A percentile compares a stretch with the other conserved stretches of the same genome.
phyloP scores from a whole-genome alignment of 176 grass and related monocot species.

The Lolium perenne region DNA sequence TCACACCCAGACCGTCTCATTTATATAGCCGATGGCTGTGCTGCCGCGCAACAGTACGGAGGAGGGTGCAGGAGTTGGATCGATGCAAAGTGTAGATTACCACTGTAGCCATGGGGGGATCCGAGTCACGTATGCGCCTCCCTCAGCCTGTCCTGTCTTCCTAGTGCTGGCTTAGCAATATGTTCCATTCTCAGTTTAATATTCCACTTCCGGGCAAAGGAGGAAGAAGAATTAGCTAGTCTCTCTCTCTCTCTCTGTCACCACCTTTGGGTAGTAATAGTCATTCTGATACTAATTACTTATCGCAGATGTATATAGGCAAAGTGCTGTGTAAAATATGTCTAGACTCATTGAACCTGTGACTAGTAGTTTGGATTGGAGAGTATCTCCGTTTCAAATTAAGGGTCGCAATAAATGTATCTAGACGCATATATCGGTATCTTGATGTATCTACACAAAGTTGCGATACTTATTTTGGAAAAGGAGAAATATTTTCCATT shows the following conservation, averaged over 20 bases:
- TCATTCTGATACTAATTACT: too few relatives aligned
- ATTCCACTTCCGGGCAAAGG: conserved; percentile 57
- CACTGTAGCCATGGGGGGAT: conserved; percentile 48
- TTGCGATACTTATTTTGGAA: too few relatives aligned
- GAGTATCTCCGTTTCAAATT: too few relatives aligned
- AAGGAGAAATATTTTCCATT: neutral
- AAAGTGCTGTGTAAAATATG: too few relatives aligned
- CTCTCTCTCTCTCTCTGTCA: neutral
- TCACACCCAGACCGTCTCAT: conserved; percentile 1
- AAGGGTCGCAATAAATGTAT: too few relatives aligned
- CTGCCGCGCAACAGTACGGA: neutral
- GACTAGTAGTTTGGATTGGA: too few relatives aligned
- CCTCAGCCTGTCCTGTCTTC: neutral
- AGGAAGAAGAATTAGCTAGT: neutral
- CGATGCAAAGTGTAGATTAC: neutral
- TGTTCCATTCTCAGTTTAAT: conserved; percentile 52
- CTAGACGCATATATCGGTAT: too few relatives aligned
- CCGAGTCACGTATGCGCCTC: conserved; percentile 49
- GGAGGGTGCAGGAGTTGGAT: neutral
- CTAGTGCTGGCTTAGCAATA: conserved; percentile 38
- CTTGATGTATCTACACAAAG: too few relatives aligned
- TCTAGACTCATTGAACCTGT: too few relatives aligned
- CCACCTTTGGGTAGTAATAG: too few relatives aligned
- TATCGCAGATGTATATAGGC: too few relatives aligned
- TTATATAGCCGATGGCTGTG: conserved; percentile 59